Conservation (phyloP, 2,329 filamentous ascomycete species). For the Trichoderma hamatum region DNA sequence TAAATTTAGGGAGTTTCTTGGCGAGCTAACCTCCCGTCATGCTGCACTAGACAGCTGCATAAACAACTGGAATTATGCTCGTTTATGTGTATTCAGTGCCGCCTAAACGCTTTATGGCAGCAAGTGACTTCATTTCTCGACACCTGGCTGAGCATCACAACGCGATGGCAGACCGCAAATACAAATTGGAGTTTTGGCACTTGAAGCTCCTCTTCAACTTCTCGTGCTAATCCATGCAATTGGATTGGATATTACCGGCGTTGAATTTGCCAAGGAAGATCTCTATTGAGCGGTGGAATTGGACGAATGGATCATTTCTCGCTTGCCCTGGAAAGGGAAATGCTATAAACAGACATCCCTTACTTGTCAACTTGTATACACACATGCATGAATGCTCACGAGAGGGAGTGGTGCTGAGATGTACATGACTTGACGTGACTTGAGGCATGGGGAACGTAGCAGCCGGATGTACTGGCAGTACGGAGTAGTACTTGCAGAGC, state of each 20-base stretch:
- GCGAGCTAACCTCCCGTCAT: slow-evolving; percentile 20
- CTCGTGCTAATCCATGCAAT: slow-evolving; percentile 11
- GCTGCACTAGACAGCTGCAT: slow-evolving; percentile 4
- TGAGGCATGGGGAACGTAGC: not conserved
- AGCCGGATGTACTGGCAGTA: not conserved
- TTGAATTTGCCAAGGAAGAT: slow-evolving; percentile 10
- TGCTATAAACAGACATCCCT: not conserved
- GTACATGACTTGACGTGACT: slow-evolving; percentile 15
- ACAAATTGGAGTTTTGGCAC: not conserved
- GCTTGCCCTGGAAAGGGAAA: not conserved
- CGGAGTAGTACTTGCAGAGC: not conserved
- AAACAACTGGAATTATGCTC: not conserved
- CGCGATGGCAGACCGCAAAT: not conserved
- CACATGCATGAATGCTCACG: slow-evolving; percentile 10
- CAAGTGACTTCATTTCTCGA: slow-evolving; percentile 3
- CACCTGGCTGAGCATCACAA: not conserved
- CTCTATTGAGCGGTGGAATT: slow-evolving; percentile 4
- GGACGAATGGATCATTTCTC: not conserved
- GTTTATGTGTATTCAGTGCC: not conserved
- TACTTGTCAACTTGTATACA: not conserved
- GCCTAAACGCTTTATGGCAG: slow-evolving; percentile 1
- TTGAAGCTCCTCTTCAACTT: not conserved
- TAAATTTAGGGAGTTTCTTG: not conserved
- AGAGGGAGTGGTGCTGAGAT: not conserved
- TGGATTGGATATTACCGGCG: not conserved